Evolutionary conservation across 2,329 filamentous ascomycete genomes (phyloP).

Genomic region (Cytospora mali): DNA sequence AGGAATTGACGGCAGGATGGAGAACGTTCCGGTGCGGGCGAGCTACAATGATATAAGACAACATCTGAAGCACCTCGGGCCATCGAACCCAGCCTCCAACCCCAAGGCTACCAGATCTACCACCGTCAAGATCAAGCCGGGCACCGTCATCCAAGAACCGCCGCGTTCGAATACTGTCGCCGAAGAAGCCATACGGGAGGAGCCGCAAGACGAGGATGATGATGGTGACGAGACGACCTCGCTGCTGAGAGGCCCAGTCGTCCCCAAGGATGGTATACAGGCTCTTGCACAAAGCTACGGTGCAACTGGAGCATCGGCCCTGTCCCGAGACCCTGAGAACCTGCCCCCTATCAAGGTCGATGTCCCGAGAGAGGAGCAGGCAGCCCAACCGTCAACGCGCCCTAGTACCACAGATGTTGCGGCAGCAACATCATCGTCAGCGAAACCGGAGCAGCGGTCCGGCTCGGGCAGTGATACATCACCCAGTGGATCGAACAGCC

Average conservation of each 20-base stretch:
- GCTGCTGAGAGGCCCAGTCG: conserved; percentile 52
- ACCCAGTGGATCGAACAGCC: conserved; percentile 18
- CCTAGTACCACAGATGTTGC: conserved; percentile 20
- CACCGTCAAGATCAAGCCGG: conserved; percentile 68
- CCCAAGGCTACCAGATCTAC: conserved; percentile 64
- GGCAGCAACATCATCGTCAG: conserved; percentile 19
- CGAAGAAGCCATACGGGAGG: conserved; percentile 30
- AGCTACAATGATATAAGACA: conserved; percentile 65
- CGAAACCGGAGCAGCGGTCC: conserved; percentile 19
- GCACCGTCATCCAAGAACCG: conserved; percentile 30
- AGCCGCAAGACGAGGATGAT: conserved; percentile 26
- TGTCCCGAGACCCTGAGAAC: conserved; percentile 11
- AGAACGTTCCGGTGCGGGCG: conserved; percentile 59
- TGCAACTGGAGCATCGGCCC: conserved; percentile 38
- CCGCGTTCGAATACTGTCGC: conserved; percentile 32
- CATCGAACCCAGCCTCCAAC: conserved; percentile 67
- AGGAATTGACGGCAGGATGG: conserved; percentile 54
- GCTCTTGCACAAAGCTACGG: conserved; percentile 61
- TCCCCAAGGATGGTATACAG: conserved; percentile 67
- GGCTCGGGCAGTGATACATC: conserved; percentile 28
- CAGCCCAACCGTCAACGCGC: conserved; percentile 31
- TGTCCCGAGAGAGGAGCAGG: conserved; percentile 31
- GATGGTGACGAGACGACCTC: conserved; percentile 46
- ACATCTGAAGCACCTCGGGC: conserved; percentile 66
- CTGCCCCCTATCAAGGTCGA: conserved; percentile 32